phyloP scores from a whole-genome alignment of 805 yeast species.

The Metschnikowia baotianmanensis region DNA sequence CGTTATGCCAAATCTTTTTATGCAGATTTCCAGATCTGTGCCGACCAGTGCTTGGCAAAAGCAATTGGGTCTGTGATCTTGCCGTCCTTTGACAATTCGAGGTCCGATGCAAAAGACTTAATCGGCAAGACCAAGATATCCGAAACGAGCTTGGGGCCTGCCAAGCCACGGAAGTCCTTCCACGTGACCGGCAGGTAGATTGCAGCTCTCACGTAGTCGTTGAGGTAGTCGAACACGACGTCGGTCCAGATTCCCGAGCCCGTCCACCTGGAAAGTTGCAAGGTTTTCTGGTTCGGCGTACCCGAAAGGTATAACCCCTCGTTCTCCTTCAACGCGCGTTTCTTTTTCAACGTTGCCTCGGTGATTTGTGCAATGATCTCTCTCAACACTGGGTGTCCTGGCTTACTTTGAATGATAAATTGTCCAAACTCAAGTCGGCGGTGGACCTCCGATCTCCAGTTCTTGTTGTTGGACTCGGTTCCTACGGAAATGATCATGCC shows the following conservation, averaged over 20 bases:
- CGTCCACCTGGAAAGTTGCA: conserved; percentile 67
- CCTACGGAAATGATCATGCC: conserved; percentile 74
- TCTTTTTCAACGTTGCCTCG: conserved; percentile 47
- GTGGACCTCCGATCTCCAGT: conserved; percentile 62
- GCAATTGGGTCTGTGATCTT: conserved; percentile 44
- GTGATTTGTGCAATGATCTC: conserved; percentile 71
- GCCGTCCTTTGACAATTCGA: conserved; percentile 48
- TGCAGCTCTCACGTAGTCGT: conserved; percentile 65
- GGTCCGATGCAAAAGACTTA: conserved; percentile 83
- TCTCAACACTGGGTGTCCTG: conserved; percentile 78
- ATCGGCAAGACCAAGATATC: conserved; percentile 88
- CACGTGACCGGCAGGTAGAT: conserved; percentile 63
- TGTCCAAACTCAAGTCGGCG: conserved; percentile 76
- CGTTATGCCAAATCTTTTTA: conserved; percentile 19
- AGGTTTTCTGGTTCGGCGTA: conserved; percentile 30
- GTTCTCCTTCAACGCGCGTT: conserved; percentile 17
- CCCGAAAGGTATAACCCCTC: conserved; percentile 28
- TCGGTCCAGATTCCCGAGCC: conserved; percentile 81
- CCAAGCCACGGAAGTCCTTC: conserved; percentile 76
- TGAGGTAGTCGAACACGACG: conserved; percentile 65
- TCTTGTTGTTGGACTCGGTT: conserved; percentile 59
- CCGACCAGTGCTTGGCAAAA: conserved; percentile 42
- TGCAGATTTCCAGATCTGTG: conserved; percentile 44
- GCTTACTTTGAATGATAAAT: conserved; percentile 80
- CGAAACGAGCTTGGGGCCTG: conserved; percentile 70